phyloP scores from a whole-genome alignment of 2,329 filamentous ascomycete species.

The Penicillium sp. region DNA sequence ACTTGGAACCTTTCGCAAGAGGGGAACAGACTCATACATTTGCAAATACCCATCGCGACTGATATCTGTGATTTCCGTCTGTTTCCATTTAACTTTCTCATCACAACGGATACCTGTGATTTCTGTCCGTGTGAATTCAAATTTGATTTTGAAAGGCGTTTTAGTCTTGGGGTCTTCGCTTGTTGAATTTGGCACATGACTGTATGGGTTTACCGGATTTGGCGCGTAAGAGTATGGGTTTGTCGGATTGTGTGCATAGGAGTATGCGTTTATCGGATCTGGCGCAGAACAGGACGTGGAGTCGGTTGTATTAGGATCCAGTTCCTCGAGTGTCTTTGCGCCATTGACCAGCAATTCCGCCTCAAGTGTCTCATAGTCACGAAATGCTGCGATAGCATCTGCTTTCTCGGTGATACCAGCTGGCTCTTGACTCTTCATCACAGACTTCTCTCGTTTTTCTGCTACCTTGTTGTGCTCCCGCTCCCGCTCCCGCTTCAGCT shows the following conservation, averaged over 20 bases:
- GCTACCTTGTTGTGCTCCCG: constrained; percentile 35
- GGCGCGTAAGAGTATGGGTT: no score
- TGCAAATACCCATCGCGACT: constrained; percentile 57
- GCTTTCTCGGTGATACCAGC: constrained; percentile 47
- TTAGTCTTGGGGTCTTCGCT: not conserved
- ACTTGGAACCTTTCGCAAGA: not conserved
- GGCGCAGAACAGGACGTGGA: not conserved
- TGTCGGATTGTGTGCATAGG: no score
- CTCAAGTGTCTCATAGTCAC: constrained; percentile 54
- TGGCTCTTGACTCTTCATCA: constrained; percentile 9
- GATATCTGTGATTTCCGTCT: constrained; percentile 48
- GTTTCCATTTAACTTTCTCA: no score
- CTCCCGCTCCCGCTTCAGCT: constrained; percentile 38
- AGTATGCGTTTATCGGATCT: constrained; percentile 13
- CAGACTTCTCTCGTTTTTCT: constrained; percentile 21
- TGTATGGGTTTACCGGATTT: no score
- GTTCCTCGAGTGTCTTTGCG: constrained; percentile 62
- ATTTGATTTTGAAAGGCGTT: constrained; percentile 47
- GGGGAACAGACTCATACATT: constrained; percentile 47
- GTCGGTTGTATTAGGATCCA: constrained; percentile 50
- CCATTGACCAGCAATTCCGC: constrained; percentile 51
- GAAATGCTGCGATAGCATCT: constrained; percentile 49
- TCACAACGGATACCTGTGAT: no score
- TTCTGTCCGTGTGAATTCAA: no score
- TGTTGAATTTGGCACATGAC: no score